Conservation (phyloP, 75 land plant genomes). For the Picea glauca region DNA sequence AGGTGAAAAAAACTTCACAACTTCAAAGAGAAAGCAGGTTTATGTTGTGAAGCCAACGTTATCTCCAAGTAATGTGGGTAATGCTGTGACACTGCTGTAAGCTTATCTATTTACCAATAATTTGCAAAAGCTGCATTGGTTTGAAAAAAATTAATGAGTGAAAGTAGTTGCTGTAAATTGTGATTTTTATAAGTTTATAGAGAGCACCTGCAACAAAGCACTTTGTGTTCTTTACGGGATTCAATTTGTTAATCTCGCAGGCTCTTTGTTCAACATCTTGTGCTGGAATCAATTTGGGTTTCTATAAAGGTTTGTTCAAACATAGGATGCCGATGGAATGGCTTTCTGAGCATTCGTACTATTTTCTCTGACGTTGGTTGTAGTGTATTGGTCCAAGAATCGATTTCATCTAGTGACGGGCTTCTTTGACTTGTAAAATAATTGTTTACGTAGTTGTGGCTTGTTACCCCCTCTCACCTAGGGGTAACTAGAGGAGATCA, state of each 20-base stretch:
- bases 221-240: not conserved
- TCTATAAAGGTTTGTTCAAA: not conserved
- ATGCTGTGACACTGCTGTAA: conserved; percentile 2
- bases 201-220: not conserved
- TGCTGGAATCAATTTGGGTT: conserved; percentile 3
- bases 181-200: not conserved
- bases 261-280: not conserved
- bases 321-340: not conserved
- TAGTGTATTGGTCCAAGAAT: conserved; percentile 5
- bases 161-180: not conserved
- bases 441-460: conserved; percentile 5
- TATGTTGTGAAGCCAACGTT: conserved; percentile 69
- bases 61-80: conserved; percentile 1
- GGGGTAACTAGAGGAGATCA: no score
- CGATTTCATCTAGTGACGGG: not conserved
- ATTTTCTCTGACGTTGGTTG: not conserved
- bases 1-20: conserved; percentile 38
- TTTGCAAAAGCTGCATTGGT: not conserved
- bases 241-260: conserved; percentile 5
- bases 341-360: not conserved
- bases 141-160: not conserved
- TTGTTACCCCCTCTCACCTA: not conserved
- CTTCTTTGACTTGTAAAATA: not conserved
- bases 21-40: conserved; percentile 73
- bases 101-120: not conserved